A percentile compares a stretch with the other conserved stretches of the same genome.
phyloP scores from a whole-genome alignment of 768 basidiomycete genomes.

The Lactarius sanguifluus region DNA sequence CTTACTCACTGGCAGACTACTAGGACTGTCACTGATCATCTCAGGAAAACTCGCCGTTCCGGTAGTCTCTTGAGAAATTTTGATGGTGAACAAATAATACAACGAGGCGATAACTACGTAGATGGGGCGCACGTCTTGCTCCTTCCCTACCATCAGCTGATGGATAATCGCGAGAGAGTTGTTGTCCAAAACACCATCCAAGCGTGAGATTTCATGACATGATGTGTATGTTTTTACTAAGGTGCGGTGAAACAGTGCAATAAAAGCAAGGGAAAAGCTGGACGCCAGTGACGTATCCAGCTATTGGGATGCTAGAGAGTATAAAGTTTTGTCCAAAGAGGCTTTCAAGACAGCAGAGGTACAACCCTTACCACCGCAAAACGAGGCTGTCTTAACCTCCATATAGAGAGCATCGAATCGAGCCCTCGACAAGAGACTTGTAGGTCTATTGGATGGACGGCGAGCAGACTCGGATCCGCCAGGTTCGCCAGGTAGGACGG shows the following conservation, averaged over 20 bases:
- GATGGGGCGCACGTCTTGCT: fast-evolving
- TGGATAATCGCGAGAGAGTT: too few species aligned
- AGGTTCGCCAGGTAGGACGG: not conserved
- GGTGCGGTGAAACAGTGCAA: not conserved
- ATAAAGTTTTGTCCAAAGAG: not conserved
- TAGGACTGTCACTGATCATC: fast-evolving
- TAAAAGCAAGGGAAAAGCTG: not conserved
- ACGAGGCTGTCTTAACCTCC: not conserved
- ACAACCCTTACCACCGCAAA: not conserved
- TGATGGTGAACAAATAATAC: not conserved
- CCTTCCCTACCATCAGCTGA: not conserved
- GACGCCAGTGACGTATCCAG: not conserved
- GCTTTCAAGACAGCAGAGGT: not conserved
- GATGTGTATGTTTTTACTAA: not conserved
- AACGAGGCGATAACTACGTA: not conserved
- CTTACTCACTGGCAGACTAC: not conserved
- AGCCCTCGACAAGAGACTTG: not conserved
- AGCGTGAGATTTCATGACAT: not conserved
- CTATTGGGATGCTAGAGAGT: not conserved
- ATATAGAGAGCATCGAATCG: not conserved
- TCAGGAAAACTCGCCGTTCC: not conserved
- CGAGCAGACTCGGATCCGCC: not conserved
- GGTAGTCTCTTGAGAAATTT: not conserved
- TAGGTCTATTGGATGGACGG: not conserved
- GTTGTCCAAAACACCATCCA: too few species aligned